Conservation (phyloP, 2,329 filamentous ascomycete species). For the Pezicula carpinea region DNA sequence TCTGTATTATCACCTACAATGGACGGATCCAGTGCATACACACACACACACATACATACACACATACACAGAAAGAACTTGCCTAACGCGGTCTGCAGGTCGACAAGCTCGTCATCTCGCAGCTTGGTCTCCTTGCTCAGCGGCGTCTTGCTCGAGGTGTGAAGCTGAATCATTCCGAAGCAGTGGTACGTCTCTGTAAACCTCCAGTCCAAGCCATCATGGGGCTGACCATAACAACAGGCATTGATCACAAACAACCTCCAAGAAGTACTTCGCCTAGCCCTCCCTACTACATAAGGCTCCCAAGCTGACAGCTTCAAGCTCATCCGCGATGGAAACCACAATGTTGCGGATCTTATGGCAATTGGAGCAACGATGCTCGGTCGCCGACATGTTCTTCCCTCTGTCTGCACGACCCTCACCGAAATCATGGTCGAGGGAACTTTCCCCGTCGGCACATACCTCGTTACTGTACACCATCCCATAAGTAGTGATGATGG, state of each 20-base stretch:
- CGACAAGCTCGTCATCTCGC: constrained; percentile 92
- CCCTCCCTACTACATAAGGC: constrained; percentile 7
- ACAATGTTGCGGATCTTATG: constrained; percentile 93
- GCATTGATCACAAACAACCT: constrained; percentile 83
- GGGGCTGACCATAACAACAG: constrained; percentile 36
- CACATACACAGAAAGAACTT: no score
- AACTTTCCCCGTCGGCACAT: constrained; percentile 85
- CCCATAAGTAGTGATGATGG: constrained; percentile 84
- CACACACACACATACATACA: no score
- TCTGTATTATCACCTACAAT: no score
- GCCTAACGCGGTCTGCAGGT: constrained; percentile 49
- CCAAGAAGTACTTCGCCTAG: constrained; percentile 59
- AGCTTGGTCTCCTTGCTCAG: constrained; percentile 84
- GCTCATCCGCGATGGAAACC: constrained; percentile 93
- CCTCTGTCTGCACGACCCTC: constrained; percentile 73
- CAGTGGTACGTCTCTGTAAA: constrained; percentile 53
- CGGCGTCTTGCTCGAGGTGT: constrained; percentile 82
- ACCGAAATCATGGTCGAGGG: constrained; percentile 89
- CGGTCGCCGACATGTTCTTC: constrained; percentile 84
- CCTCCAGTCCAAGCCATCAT: constrained; percentile 1
- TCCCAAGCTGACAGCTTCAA: constrained; percentile 26
- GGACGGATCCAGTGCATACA: no score
- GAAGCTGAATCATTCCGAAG: constrained; percentile 85
- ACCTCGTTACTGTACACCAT: constrained; percentile 90
- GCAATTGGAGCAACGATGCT: constrained; percentile 85